A percentile compares a stretch with the other conserved stretches of the same genome.
Conservation (phyloP, 495 filamentous ascomycete genomes). For the Xylaria curta region DNA sequence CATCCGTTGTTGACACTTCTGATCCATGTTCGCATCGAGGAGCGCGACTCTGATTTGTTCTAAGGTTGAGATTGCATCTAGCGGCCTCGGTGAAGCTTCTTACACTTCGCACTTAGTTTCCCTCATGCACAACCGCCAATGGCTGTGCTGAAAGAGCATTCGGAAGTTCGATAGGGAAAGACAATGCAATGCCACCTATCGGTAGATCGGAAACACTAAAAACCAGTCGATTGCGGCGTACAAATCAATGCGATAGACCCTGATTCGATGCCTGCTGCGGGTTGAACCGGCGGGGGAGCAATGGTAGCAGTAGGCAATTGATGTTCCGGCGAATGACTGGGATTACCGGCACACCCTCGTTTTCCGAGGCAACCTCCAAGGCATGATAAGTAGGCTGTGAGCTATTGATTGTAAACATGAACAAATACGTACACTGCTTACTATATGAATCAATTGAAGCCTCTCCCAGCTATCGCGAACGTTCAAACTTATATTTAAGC, state of each 20-base stretch:
- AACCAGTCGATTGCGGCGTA: not conserved
- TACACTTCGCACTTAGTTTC: not conserved
- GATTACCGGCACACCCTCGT: not conserved
- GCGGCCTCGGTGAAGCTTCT: not conserved
- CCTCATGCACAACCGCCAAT: not conserved
- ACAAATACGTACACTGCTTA: not conserved
- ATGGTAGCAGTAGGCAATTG: constrained; percentile 2
- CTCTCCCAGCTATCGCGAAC: no score
- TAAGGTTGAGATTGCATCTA: not conserved
- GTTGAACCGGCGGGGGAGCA: not conserved
- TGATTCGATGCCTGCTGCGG: not conserved
- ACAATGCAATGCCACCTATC: not conserved
- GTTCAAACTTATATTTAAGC: no score
- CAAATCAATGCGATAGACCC: not conserved
- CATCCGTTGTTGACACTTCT: not conserved
- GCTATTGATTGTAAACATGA: not conserved
- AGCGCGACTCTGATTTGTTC: not conserved
- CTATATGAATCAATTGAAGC: not conserved
- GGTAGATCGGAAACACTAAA: not conserved
- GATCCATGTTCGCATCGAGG: no score
- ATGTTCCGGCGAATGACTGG: not conserved
- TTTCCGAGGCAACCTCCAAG: constrained; percentile 9
- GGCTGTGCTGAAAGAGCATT: not conserved
- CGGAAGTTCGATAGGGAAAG: not conserved
- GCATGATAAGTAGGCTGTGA: constrained; percentile 4